Evolutionary conservation across 768 basidiomycete species (phyloP).

Genomic region (Phanerochaete carnosa): DNA sequence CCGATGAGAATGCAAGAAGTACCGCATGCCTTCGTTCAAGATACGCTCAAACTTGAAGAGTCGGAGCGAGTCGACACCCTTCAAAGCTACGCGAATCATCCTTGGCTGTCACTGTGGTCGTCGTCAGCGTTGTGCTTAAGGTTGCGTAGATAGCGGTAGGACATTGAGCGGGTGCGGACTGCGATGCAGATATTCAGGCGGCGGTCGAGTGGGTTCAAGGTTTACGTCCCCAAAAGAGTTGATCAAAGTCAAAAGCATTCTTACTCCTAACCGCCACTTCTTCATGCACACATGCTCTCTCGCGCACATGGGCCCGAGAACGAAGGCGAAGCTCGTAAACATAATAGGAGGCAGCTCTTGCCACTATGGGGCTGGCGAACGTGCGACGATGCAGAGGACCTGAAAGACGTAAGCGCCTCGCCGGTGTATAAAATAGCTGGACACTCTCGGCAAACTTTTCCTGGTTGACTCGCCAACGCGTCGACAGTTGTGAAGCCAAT

Average conservation of each 20-base stretch:
- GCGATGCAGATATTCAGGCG: background rate
- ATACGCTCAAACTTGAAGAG: slow-evolving; percentile 53
- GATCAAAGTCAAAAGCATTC: background rate
- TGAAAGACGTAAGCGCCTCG: background rate
- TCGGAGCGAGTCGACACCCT: slow-evolving; percentile 30
- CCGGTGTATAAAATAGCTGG: background rate
- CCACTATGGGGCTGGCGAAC: slow-evolving; percentile 7
- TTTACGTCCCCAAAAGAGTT: background rate
- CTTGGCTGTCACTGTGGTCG: background rate
- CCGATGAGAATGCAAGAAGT: background rate
- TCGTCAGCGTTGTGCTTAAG: background rate
- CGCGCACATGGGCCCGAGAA: background rate
- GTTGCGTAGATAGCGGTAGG: background rate
- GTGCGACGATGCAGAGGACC: background rate
- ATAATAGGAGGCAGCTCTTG: background rate
- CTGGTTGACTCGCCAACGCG: too few relatives aligned
- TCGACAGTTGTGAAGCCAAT: too few relatives aligned
- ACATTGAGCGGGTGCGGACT: background rate
- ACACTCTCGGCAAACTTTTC: too few relatives aligned
- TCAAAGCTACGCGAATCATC: slow-evolving; percentile 1
- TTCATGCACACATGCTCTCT: background rate
- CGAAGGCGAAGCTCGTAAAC: background rate
- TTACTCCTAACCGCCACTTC: background rate
- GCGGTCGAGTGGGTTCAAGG: background rate
- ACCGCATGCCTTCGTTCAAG: slow-evolving; percentile 45